Percentiles rank a stretch among this genome's conserved stretches.
These are phyloP conservation scores for Aspergillus awamori DNA, from an alignment of 2,329 filamentous ascomycete species.

Conservation along the genomic window DNA sequence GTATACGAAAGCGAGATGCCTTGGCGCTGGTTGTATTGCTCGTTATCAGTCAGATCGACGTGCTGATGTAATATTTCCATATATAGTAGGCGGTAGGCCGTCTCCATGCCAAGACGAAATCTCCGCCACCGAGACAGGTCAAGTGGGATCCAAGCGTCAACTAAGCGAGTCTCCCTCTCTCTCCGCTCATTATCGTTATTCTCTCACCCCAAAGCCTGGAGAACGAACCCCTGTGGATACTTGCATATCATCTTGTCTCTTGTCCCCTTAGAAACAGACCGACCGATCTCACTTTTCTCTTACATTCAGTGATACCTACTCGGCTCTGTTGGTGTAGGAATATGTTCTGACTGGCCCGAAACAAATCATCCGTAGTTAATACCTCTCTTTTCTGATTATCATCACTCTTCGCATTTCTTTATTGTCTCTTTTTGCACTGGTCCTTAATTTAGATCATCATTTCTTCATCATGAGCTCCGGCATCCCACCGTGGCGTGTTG, in stretches of 20 bases:
- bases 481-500: constrained; percentile 44
- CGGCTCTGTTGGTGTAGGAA: constrained; percentile 18
- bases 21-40: neutral
- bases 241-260: neutral
- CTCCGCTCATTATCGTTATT: constrained; percentile 1
- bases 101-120: constrained; percentile 9
- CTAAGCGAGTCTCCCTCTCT: neutral
- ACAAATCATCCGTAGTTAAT: constrained; percentile 23
- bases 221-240: neutral
- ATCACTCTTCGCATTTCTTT: constrained; percentile 11
- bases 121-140: constrained; percentile 14
- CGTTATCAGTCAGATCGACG: constrained; percentile 9
- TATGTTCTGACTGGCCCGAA: constrained; percentile 18
- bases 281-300: neutral
- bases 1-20: neutral
- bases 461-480: constrained; percentile 41
- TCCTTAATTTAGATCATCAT: constrained; percentile 20
- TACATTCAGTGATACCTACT: neutral
- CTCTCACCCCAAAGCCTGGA: neutral
- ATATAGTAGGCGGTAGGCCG: constrained; percentile 15
- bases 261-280: neutral
- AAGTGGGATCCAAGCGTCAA: constrained; percentile 1
- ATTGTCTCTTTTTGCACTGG: constrained; percentile 15
- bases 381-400: constrained; percentile 19
- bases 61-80: constrained; percentile 15